phyloP scores from a whole-genome alignment of 768 basidiomycete genomes.

The Phylloporus sp. region DNA sequence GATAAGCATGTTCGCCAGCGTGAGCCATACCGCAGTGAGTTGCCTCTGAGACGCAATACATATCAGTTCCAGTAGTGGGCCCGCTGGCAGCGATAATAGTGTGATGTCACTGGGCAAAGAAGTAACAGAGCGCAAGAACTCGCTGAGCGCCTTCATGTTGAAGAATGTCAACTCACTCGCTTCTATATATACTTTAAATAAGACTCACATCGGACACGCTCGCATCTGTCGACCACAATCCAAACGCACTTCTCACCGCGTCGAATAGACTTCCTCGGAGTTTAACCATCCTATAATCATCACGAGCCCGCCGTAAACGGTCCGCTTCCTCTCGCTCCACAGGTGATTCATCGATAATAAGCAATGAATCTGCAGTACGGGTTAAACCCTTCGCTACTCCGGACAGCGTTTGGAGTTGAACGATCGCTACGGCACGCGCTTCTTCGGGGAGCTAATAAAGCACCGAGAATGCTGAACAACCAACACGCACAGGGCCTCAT shows the following conservation, averaged over 20 bases:
- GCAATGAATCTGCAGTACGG: slow-evolving; percentile 63
- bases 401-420: slow-evolving; percentile 75
- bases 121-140: slow-evolving; percentile 83
- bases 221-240: slow-evolving; percentile 77
- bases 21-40: slow-evolving; percentile 80
- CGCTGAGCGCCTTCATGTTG: slow-evolving; percentile 61
- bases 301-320: slow-evolving; percentile 55
- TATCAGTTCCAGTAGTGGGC: slow-evolving; percentile 75
- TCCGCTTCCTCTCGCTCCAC: slow-evolving; percentile 49
- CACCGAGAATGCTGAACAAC: background rate
- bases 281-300: slow-evolving; percentile 57
- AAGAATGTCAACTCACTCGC: slow-evolving; percentile 1
- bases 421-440: slow-evolving; percentile 58
- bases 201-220: slow-evolving; percentile 69
- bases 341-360: slow-evolving; percentile 56
- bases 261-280: slow-evolving; percentile 65
- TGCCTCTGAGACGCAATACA: slow-evolving; percentile 69
- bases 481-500: background rate
- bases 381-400: slow-evolving; percentile 89
- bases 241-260: slow-evolving; percentile 56
- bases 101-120: slow-evolving; percentile 74
- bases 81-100: slow-evolving; percentile 74
- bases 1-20: slow-evolving; percentile 74
- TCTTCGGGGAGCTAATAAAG: slow-evolving; percentile 63
- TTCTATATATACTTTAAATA: background rate